Base-by-base conservation (phyloP, 257 asterid genomes). In the Plantago ovata region DNA sequence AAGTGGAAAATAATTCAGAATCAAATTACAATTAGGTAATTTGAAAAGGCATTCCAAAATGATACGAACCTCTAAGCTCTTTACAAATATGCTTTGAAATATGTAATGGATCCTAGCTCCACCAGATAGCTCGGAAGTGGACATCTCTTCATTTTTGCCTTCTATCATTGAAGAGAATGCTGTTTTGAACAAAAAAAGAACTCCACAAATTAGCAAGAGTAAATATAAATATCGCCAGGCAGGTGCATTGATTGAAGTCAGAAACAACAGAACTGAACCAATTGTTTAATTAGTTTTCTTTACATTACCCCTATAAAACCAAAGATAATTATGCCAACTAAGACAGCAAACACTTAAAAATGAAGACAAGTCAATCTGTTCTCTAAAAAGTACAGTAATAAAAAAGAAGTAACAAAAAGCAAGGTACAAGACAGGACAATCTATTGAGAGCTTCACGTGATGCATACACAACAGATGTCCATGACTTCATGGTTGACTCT, bases 81-180 rank as follows among this genome's bases (percentile, higher is more conserved):
- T 89, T 47, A 89, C 99, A 72, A 77, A 93, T 49, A 93, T 93
- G 63, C 75, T 76, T 75, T 89, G 97, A 69, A 93, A 93, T 60
- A 93, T 93, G 78, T 86, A 86, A 82, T 89, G 98, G 61, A 93
- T 84, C 77, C 98, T 81, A 61, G 98, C 96, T 63, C 98, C 98
- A 61, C 98, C 98, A 72, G 94, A 86, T 62, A 93, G 76, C 83
- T 93, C 97, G 41, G 82, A 65, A 23, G 98, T 93, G 65, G 92
- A 84, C 96, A 89, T 82, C 64, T 82, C 98, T 77, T 84, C 96
- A 78, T 78, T 75, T 69, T 81, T 93, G 10, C 98, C 98, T 63
- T 93, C 98, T 50, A 93, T 79, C 97, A 89, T 75, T 18, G 97
- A 80, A 67, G 89, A 79, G 81, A 86, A 81, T 58, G 94, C 98